Percentiles rank a stretch among this genome's conserved stretches.
phyloP scores from a whole-genome alignment of 495 filamentous ascomycete genomes.

The Schizothecium vesticola region DNA sequence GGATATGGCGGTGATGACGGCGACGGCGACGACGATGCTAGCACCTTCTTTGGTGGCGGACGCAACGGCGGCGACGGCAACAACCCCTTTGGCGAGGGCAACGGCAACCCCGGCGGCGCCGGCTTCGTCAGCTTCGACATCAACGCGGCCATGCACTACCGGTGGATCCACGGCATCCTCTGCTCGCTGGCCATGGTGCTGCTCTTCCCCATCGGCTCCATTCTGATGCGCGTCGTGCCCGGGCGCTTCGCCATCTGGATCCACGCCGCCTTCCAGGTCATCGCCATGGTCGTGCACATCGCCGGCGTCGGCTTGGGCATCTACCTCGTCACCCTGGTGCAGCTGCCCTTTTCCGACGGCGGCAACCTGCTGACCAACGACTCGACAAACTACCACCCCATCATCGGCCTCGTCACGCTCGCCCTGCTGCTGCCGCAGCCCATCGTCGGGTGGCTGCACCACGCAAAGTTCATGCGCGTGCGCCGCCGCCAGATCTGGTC shows the following conservation, averaged over 20 bases:
- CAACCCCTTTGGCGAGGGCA: not conserved
- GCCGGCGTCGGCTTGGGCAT: constrained; percentile 59
- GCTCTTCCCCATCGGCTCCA: constrained; percentile 51
- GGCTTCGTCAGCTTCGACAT: constrained; percentile 21
- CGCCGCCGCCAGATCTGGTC: constrained; percentile 46
- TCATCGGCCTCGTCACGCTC: constrained; percentile 57
- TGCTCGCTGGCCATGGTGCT: constrained; percentile 42
- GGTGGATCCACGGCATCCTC: constrained; percentile 39
- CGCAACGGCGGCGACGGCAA: not conserved
- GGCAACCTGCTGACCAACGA: constrained; percentile 18
- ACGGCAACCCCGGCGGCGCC: constrained; percentile 1
- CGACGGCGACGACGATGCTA: not conserved
- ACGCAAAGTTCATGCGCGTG: constrained; percentile 44
- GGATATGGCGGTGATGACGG: not conserved
- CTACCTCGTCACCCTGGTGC: constrained; percentile 34
- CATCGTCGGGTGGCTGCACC: constrained; percentile 57
- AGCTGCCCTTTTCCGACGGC: constrained; percentile 11
- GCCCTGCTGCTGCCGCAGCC: constrained; percentile 54
- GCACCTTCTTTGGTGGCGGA: not conserved
- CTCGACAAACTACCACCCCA: constrained; percentile 37
- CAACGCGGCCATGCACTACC: constrained; percentile 13
- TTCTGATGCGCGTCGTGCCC: constrained; percentile 47
- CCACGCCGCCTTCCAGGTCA: constrained; percentile 53
- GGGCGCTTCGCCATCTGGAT: constrained; percentile 29
- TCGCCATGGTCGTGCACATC: constrained; percentile 46